Evolutionary conservation across 2,329 filamentous ascomycete genomes (phyloP).

Genomic region (Colletotrichum gigasporum): DNA sequence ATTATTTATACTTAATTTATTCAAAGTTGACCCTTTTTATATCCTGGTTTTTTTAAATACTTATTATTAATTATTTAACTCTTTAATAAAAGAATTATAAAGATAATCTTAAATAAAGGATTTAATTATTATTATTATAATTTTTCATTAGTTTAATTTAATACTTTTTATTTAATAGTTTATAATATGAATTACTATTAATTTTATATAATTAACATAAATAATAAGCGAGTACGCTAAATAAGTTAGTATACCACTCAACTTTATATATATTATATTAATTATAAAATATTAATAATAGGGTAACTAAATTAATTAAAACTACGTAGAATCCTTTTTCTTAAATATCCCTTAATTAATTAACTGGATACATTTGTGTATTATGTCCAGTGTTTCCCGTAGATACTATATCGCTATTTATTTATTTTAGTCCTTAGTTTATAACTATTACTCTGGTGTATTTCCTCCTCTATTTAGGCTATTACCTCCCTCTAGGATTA

Average conservation of each 20-base stretch:
- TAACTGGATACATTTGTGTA: too few species aligned
- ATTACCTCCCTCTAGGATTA: too few species aligned
- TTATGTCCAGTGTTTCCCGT: too few species aligned
- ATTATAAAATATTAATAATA: background rate
- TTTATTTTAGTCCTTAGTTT: too few species aligned
- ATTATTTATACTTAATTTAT: too few species aligned
- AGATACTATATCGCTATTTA: too few species aligned
- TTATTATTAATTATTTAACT: background rate
- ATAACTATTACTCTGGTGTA: too few species aligned
- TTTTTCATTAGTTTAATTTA: background rate
- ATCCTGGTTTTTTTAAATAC: background rate
- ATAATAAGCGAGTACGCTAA: background rate
- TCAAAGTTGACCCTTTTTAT: too few species aligned
- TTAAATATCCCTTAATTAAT: too few species aligned
- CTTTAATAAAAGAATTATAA: background rate
- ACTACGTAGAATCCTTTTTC: background rate
- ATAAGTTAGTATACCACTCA: too few species aligned
- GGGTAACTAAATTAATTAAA: background rate
- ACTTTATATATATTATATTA: background rate
- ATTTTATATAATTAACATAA: background rate
- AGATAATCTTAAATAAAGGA: background rate
- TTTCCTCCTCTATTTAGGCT: too few species aligned
- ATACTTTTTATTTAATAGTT: background rate
- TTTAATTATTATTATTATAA: background rate
- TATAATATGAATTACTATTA: background rate